Percentiles rank a stretch among this genome's conserved stretches.
Evolutionary conservation across 225 moss, liverwort and hornwort genomes (phyloP).

Genomic region (Antitrichia curtipendula): DNA sequence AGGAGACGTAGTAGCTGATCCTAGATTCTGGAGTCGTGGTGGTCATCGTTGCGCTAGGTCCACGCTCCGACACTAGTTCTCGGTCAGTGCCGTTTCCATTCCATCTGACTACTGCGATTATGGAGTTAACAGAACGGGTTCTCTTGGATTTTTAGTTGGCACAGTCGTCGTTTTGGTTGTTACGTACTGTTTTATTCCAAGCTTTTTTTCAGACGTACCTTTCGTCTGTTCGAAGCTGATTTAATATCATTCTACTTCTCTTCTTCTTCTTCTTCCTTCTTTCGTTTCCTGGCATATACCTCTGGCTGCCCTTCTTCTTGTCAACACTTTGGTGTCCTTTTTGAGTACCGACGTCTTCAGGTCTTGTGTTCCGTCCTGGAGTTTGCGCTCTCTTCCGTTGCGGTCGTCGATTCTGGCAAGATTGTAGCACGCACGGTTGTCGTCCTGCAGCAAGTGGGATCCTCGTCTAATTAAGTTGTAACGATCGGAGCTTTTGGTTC

Average conservation of each 20-base stretch:
- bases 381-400: background rate
- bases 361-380: background rate
- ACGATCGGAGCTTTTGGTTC: background rate
- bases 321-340: background rate
- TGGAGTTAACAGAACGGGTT: background rate
- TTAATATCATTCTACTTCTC: background rate
- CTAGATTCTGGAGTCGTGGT: background rate
- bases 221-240: background rate
- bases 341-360: background rate
- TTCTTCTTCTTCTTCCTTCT: no score
- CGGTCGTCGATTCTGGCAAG: background rate
- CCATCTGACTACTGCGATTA: background rate
- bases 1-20: background rate
- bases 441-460: background rate
- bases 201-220: background rate
- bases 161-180: background rate
- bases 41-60: background rate
- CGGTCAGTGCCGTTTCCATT: background rate
- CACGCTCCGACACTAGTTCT: background rate
- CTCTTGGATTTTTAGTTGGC: background rate
- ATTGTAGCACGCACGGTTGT: background rate
- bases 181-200: no score
- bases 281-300: background rate
- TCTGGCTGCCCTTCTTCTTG: background rate
- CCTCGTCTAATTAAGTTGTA: background rate